Conservation (phyloP, 495 filamentous ascomycete species). For the Tirmania nivea region DNA sequence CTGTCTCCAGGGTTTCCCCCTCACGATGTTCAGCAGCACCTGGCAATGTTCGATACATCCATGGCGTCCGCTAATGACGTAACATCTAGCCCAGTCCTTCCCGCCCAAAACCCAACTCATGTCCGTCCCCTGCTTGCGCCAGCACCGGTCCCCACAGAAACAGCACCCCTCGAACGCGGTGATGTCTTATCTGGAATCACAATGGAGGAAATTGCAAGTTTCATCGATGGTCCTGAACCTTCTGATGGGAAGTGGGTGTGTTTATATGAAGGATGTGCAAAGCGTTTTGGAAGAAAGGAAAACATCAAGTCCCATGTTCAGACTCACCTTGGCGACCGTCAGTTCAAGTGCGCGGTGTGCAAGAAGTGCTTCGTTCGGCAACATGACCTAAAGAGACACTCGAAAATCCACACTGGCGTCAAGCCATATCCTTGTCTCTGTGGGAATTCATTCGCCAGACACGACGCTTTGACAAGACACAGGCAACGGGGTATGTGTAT, state of each 20-base stretch:
- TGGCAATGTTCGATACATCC: not conserved
- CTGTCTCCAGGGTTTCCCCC: constrained; percentile 27
- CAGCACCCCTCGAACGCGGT: constrained; percentile 8
- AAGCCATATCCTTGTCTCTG: constrained; percentile 85
- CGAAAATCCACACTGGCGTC: constrained; percentile 84
- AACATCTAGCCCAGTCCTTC: not conserved
- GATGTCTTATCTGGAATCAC: constrained; percentile 40
- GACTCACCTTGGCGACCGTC: constrained; percentile 86
- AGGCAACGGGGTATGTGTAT: constrained; percentile 86
- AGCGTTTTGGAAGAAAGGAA: constrained; percentile 78
- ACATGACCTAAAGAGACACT: constrained; percentile 89
- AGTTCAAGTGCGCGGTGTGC: constrained; percentile 74
- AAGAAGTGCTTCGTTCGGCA: constrained; percentile 87
- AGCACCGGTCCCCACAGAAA: constrained; percentile 6
- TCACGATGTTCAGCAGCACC: constrained; percentile 16
- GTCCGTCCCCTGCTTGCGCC: constrained; percentile 7
- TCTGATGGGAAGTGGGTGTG: constrained; percentile 68
- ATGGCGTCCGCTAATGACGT: not conserved
- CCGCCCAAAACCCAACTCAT: not conserved
- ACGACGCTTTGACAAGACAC: constrained; percentile 86
- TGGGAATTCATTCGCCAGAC: constrained; percentile 73
- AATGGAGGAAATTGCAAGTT: constrained; percentile 63
- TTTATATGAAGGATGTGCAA: constrained; percentile 54
- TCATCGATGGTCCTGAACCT: constrained; percentile 59
- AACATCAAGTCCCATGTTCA: constrained; percentile 97